phyloP scores from a whole-genome alignment of 169 alveolate genomes.

The Amoebophrya sp. region DNA sequence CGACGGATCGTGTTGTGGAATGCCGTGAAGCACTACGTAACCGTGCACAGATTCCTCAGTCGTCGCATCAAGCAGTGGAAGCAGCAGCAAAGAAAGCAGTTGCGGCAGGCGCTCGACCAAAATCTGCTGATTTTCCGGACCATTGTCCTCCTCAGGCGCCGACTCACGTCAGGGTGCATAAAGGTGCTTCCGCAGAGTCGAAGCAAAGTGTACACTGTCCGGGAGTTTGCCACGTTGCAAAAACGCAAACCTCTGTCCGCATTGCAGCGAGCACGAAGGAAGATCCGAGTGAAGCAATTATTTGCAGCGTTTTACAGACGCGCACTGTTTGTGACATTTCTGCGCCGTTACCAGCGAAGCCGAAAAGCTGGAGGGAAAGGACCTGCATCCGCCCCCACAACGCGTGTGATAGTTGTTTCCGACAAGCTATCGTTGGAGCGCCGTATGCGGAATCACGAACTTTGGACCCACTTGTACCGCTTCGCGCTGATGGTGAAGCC shows the following conservation, averaged over 20 bases:
- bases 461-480: not conserved
- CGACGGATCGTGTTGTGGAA: not conserved
- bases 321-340: not conserved
- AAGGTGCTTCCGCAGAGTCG: not conserved
- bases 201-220: not conserved
- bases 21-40: not conserved
- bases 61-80: not conserved
- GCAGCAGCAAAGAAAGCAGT: not conserved
- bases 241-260: not conserved
- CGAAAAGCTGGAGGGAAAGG: not conserved
- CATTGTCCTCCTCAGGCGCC: not conserved
- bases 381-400: not conserved
- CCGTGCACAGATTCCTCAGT: not conserved
- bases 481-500: slow-evolving; percentile 12
- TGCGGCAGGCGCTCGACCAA: not conserved
- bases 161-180: not conserved
- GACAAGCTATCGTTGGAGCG: too few species aligned
- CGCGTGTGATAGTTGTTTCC: not conserved
- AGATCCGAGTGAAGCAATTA: not conserved
- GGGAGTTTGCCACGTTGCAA: not conserved
- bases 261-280: not conserved
- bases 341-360: not conserved
- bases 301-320: not conserved
- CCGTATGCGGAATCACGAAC: not conserved
- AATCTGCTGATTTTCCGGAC: not conserved